phyloP scores from a whole-genome alignment of 2,329 filamentous ascomycete genomes.

The Xylaria sp. region DNA sequence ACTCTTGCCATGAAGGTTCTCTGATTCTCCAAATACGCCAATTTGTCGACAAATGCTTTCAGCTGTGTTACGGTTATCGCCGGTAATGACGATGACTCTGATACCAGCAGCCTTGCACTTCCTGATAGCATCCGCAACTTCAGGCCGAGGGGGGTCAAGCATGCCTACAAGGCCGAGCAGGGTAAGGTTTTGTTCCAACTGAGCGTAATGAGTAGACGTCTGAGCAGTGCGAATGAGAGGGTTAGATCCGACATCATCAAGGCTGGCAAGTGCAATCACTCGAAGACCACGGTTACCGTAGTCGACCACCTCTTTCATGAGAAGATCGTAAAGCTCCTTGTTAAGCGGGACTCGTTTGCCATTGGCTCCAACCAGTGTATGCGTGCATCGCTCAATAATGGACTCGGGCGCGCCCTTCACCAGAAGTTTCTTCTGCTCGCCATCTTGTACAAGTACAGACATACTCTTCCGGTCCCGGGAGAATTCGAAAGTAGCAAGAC shows the following conservation, averaged over 20 bases:
- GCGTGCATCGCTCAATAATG: constrained; percentile 88
- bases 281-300: constrained; percentile 93
- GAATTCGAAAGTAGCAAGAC: constrained; percentile 92
- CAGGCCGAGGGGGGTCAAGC: constrained; percentile 93
- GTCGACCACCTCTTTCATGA: constrained; percentile 81
- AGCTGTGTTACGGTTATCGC: constrained; percentile 96
- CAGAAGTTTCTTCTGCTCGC: constrained; percentile 76
- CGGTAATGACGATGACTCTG: constrained; percentile 95
- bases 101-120: constrained; percentile 95
- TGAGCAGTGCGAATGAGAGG: constrained; percentile 76
- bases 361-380: constrained; percentile 76
- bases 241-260: constrained; percentile 76
- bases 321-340: constrained; percentile 69
- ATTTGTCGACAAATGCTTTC: constrained; percentile 98
- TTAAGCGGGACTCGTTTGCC: constrained; percentile 79
- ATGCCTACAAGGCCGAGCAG: constrained; percentile 93
- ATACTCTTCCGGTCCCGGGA: constrained; percentile 98
- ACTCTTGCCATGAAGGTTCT: constrained; percentile 89
- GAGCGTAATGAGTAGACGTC: constrained; percentile 80
- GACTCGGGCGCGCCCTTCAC: constrained; percentile 97
- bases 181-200: constrained; percentile 93
- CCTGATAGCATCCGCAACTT: constrained; percentile 83
- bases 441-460: constrained; percentile 86
- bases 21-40: constrained; percentile 82
- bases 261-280: constrained; percentile 88